Evolutionary conservation across 1,139 yeast species (phyloP), one percentile per base, ranked within the genome.

Genomic region (Kluyveromyces sp.): DNA sequence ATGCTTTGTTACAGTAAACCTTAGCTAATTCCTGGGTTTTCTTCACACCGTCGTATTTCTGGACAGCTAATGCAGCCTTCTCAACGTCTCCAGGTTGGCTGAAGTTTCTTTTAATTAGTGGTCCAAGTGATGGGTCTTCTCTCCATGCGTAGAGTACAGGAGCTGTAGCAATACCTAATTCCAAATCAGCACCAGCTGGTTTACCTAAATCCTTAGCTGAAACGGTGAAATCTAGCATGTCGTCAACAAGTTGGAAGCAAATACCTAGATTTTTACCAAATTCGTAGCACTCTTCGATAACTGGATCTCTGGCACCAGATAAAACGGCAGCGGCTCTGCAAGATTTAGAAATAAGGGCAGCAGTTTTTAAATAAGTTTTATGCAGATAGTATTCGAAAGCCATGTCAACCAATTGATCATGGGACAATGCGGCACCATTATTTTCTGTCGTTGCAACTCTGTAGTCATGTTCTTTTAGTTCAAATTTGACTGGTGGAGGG

Each of bases 121-220:
- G 81, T 2, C 97, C 97, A 46, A 92, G 71, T 51, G 82, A 85
- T 0, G 96, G 95, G 58, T 78, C 80, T 62, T 83, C 79, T 59
- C 78, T 81, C 98, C 98, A 92, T 1, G 98, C 97, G 68, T 77
- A 92, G 48, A 92, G 71, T 3, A 92, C 90, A 2, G 99, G 99
- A 0, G 97, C 97, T 1, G 99, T 92, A 1, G 97, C 97, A 53
- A 92, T 74, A 0, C 99, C 99, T 42, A 92, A 73, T 64, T 90
- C 82, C 56, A 92, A 74, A 67, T 92, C 98, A 2, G 97, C 97
- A 58, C 90, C 95, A 26, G 95, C 83, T 8, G 98, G 98, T 65
- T 92, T 92, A 37, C 98, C 98, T 50, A 92, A 71, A 45, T 85
- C 79, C 33, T 77, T 77, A 32, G 88, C 89, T 37, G 92, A 80